These are phyloP conservation scores for Aspergillus viridinutans DNA, from an alignment of 2,329 filamentous ascomycete species.

Conservation along the genomic window DNA sequence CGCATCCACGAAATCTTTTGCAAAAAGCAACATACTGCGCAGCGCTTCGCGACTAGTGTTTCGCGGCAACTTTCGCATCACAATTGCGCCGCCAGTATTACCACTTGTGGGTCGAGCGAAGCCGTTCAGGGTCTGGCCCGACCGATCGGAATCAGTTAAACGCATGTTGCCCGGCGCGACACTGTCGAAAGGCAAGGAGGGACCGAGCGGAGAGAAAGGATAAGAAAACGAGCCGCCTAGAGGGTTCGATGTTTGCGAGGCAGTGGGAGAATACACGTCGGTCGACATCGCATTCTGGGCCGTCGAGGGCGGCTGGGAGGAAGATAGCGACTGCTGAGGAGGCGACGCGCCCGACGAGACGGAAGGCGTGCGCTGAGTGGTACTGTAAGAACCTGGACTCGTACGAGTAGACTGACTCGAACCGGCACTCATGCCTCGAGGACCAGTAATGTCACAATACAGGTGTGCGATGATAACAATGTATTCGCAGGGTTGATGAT, in stretches of 20 bases:
- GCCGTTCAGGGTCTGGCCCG: constrained; percentile 34
- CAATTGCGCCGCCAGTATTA: constrained; percentile 41
- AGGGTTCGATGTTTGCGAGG: constrained; percentile 34
- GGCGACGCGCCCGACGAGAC: constrained; percentile 39
- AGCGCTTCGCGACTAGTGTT: constrained; percentile 57
- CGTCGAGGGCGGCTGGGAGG: constrained; percentile 33
- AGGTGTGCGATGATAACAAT: neutral
- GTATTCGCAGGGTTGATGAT: neutral
- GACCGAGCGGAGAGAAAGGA: constrained; percentile 37
- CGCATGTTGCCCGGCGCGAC: constrained; percentile 30
- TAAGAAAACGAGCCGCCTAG: constrained; percentile 33
- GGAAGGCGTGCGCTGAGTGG: constrained; percentile 36
- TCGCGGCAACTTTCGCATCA: constrained; percentile 57
- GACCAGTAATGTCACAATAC: neutral
- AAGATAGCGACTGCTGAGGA: constrained; percentile 29
- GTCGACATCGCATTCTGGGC: constrained; percentile 43
- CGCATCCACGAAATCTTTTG: constrained; percentile 58
- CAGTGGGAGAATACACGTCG: constrained; percentile 39
- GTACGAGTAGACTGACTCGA: constrained; percentile 40
- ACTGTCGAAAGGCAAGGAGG: constrained; percentile 34
- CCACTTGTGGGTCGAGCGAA: constrained; percentile 26
- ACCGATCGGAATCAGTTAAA: constrained; percentile 32
- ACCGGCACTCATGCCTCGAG: constrained; percentile 40
- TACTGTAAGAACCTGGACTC: constrained; percentile 39
- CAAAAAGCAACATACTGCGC: constrained; percentile 62